These are phyloP conservation scores for Neospora caninum DNA, from an alignment of 169 alveolate genomes.

Conservation along the genomic window DNA sequence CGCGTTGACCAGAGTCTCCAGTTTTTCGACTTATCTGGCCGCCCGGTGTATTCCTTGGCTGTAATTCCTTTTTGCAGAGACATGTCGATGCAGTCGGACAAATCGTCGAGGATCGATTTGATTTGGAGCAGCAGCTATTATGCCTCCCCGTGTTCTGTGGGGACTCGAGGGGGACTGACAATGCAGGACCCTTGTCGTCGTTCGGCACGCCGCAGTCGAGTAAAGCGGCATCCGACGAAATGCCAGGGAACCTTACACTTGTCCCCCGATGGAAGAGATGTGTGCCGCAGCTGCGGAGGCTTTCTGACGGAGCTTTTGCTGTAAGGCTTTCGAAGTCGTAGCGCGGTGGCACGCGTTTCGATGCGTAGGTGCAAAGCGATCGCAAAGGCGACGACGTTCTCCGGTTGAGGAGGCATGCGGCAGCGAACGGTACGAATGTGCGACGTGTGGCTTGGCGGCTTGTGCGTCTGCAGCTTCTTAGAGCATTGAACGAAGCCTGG, in stretches of 20 bases:
- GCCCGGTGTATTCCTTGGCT: too few species aligned
- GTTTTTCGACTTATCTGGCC: too few species aligned
- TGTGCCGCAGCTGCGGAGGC: not conserved
- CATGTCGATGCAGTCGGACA: not conserved
- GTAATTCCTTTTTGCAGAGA: not conserved
- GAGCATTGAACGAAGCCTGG: not conserved
- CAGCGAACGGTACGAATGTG: too few species aligned
- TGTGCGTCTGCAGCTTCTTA: conserved; percentile 3
- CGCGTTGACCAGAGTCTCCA: too few species aligned
- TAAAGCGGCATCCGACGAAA: too few species aligned
- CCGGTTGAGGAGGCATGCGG: too few species aligned
- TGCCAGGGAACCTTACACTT: too few species aligned
- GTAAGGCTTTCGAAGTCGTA: not conserved
- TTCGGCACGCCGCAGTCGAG: not conserved
- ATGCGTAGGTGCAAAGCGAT: too few species aligned
- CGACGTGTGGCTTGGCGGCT: not conserved
- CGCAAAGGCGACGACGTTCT: too few species aligned
- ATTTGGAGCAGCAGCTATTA: not conserved
- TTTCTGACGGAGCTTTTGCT: not conserved
- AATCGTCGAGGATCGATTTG: conserved; percentile 17
- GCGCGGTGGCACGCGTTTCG: not conserved
- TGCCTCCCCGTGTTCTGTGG: conserved; percentile 29
- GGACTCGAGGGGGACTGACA: not conserved
- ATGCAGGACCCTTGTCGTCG: too few species aligned
- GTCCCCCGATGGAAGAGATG: conserved; percentile 26